Conservation (phyloP, 148 eudicot genomes). For the Agrostemma githago region DNA sequence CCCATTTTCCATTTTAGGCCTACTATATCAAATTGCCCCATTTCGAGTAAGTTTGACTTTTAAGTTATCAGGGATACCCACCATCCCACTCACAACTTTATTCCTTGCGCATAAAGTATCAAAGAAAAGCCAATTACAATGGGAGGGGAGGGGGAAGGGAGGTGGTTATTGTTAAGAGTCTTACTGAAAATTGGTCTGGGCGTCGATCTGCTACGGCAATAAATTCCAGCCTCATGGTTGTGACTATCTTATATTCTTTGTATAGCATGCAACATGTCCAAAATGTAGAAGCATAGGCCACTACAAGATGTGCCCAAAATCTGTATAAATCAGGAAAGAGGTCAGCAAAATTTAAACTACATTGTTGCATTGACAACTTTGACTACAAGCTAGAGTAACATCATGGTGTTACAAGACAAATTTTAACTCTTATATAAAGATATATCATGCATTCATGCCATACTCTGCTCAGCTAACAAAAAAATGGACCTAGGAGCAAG, state of each 20-base stretch:
- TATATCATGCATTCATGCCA: background rate
- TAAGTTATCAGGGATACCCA: too few relatives aligned
- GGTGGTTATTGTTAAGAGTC: conserved; percentile 17
- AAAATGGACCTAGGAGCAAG: background rate
- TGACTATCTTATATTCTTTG: conserved; percentile 65
- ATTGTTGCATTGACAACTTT: background rate
- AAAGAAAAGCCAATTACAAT: too few relatives aligned
- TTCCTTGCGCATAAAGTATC: too few relatives aligned
- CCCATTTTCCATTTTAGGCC: too few relatives aligned
- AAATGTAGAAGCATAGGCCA: conserved; percentile 70
- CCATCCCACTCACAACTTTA: too few relatives aligned
- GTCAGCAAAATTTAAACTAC: background rate
- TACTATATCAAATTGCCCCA: too few relatives aligned
- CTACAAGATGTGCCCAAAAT: conserved; percentile 71
- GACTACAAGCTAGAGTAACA: background rate
- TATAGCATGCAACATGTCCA: conserved; percentile 76
- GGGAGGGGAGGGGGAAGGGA: background rate
- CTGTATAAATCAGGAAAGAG: conserved; percentile 32
- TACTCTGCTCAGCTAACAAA: background rate
- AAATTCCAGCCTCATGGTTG: conserved; percentile 62
- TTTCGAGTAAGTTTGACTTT: too few relatives aligned
- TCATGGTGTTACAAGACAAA: background rate
- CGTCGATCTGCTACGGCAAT: conserved; percentile 71
- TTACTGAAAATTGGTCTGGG: conserved; percentile 82
- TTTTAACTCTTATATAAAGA: background rate